Percentiles rank a stretch among this genome's conserved stretches.
Conservation (phyloP, 1,284 basidiomycete species). For the Malassezia furfur region DNA sequence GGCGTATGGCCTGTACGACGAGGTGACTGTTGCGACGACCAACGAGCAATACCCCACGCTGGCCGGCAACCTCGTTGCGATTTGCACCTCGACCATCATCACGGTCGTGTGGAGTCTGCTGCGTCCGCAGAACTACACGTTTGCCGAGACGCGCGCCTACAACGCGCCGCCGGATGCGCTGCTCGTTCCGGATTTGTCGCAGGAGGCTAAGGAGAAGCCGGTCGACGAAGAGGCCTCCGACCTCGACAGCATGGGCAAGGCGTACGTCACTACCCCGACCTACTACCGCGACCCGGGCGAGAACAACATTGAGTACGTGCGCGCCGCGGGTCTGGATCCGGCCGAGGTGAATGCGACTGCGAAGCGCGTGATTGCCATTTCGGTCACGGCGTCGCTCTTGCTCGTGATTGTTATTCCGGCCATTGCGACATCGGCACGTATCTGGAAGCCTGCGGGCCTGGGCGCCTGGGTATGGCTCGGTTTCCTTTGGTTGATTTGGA, state of each 20-base stretch:
- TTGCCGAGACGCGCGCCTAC: constrained; percentile 36
- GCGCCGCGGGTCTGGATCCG: constrained; percentile 28
- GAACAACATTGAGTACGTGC: constrained; percentile 15
- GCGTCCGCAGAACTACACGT: constrained; percentile 38
- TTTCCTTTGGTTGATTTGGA: constrained; percentile 70
- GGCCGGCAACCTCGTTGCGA: constrained; percentile 75
- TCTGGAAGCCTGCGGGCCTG: constrained; percentile 35
- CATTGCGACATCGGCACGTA: constrained; percentile 23
- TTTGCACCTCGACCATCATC: constrained; percentile 70
- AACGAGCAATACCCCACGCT: constrained; percentile 60
- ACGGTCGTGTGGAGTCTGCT: constrained; percentile 52
- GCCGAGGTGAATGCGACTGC: constrained; percentile 21
- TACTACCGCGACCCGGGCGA: constrained; percentile 7
- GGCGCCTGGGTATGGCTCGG: constrained; percentile 51
- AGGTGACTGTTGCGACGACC: constrained; percentile 60
- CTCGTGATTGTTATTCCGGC: constrained; percentile 38
- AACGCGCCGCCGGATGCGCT: constrained; percentile 29
- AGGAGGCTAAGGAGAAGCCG: not conserved
- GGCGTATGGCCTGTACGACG: constrained; percentile 61
- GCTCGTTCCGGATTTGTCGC: constrained; percentile 15
- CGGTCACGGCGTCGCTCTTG: constrained; percentile 23
- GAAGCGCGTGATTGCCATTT: constrained; percentile 22
- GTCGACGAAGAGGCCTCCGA: no score
- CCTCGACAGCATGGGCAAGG: not conserved
- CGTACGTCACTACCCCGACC: not conserved